A percentile compares a stretch with the other conserved stretches of the same genome.
These are phyloP conservation scores for Ceratobasidium sp. DNA, from an alignment of 1,284 basidiomycete species.

Conservation along the genomic window DNA sequence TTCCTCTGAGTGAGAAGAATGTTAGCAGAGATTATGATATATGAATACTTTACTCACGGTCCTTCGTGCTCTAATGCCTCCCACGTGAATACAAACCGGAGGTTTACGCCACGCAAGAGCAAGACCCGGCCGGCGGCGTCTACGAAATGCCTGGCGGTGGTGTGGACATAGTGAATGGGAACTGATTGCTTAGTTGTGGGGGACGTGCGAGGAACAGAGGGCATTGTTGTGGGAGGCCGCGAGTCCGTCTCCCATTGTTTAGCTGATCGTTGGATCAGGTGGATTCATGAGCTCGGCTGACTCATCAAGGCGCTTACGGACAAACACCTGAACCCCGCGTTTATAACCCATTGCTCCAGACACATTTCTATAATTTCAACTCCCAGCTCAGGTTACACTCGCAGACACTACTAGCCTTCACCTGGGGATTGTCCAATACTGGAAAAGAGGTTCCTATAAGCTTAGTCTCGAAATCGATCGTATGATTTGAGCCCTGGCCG, in stretches of 20 bases:
- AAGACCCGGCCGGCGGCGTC: conserved; percentile 87
- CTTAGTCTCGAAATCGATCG: conserved; percentile 90
- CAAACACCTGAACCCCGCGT: background rate
- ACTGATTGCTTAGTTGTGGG: conserved; percentile 73
- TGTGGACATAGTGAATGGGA: conserved; percentile 68
- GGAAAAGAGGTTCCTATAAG: conserved; percentile 90
- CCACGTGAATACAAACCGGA: conserved; percentile 94
- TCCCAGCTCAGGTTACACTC: conserved; percentile 95
- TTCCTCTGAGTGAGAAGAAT: conserved; percentile 68
- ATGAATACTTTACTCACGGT: conserved; percentile 74
- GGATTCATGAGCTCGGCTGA: conserved; percentile 38
- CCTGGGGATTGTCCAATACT: conserved; percentile 83
- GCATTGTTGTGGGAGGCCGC: conserved; percentile 61
- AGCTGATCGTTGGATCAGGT: conserved; percentile 22
- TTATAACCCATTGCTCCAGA: background rate
- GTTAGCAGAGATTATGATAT: background rate
- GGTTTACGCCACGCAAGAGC: conserved; percentile 91
- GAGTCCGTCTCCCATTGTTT: too few relatives aligned
- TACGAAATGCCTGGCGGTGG: conserved; percentile 80
- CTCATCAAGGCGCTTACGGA: conserved; percentile 8
- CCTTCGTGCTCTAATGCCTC: conserved; percentile 93
- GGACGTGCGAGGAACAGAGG: conserved; percentile 70
- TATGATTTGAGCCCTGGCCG: conserved; percentile 67
- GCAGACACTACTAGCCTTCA: conserved; percentile 81
- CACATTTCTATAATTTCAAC: conserved; percentile 63